phyloP scores from a whole-genome alignment of 2,329 filamentous ascomycete genomes.

The Aurifilum marmelostoma region DNA sequence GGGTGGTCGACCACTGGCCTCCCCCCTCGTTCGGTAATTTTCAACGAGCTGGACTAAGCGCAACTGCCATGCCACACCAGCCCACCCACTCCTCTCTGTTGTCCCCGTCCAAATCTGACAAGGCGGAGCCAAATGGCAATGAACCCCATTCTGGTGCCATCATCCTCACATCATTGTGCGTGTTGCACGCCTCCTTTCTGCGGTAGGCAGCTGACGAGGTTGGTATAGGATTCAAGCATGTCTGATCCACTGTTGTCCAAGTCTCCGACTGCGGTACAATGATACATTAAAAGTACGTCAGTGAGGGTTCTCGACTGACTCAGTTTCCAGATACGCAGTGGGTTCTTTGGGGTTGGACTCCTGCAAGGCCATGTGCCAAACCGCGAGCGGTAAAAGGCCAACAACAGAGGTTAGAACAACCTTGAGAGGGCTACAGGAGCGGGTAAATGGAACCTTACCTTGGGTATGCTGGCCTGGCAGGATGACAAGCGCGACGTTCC shows the following conservation, averaged over 20 bases:
- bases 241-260: conserved; percentile 5
- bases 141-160: conserved; percentile 4
- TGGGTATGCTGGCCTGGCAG: not conserved
- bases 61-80: not conserved
- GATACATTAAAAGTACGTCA: conserved; percentile 9
- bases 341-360: not conserved
- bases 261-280: not conserved
- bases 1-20: not conserved
- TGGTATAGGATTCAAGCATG: conserved; percentile 11
- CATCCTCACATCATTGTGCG: conserved; percentile 15
- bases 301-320: conserved; percentile 9
- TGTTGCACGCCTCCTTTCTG: conserved; percentile 8
- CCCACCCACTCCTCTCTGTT: not conserved
- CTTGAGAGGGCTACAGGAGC: not conserved
- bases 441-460: not conserved
- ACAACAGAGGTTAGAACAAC: not conserved
- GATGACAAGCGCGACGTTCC: not conserved
- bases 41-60: not conserved
- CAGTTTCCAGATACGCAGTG: not conserved
- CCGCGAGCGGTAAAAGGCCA: not conserved
- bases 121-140: conserved; percentile 8
- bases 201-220: conserved; percentile 7
- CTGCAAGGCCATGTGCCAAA: not conserved
- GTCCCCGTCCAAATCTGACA: not conserved
- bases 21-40: conserved; percentile 8